These are phyloP conservation scores for Tolypocladium capitatum DNA, from an alignment of 2,329 filamentous ascomycete genomes.

Conservation along the genomic window DNA sequence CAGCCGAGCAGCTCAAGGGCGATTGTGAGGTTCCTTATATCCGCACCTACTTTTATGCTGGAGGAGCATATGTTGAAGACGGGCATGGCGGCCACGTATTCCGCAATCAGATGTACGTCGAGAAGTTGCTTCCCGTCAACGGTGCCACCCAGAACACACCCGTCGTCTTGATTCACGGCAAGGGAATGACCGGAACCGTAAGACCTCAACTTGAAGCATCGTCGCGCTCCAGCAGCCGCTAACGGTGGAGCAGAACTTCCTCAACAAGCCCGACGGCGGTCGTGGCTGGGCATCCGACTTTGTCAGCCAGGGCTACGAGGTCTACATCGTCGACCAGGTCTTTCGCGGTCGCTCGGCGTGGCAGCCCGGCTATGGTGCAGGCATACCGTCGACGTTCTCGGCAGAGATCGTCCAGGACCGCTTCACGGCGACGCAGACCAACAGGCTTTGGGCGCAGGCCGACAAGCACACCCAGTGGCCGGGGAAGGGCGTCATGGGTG, in stretches of 20 bases:
- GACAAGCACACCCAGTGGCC: conserved; percentile 29
- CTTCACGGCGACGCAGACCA: conserved; percentile 22
- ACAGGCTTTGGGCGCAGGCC: conserved; percentile 25
- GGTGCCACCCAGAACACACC: conserved; percentile 15
- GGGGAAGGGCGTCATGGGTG: conserved; percentile 24
- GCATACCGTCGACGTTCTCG: conserved; percentile 13
- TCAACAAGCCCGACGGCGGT: conserved; percentile 17
- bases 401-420: conserved; percentile 20
- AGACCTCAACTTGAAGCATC: conserved; percentile 3
- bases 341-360: conserved; percentile 31
- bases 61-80: conserved; percentile 20
- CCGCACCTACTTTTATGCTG: conserved; percentile 21
- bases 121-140: conserved; percentile 25
- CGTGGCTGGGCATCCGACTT: conserved; percentile 36
- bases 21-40: conserved; percentile 1
- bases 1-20: not conserved
- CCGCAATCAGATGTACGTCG: conserved; percentile 39
- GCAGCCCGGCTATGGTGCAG: conserved; percentile 10
- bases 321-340: conserved; percentile 34
- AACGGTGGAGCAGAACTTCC: conserved; percentile 21
- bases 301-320: conserved; percentile 28
- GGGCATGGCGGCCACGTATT: conserved; percentile 16
- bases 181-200: conserved; percentile 26
- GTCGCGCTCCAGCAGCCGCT: not conserved
- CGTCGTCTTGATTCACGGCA: conserved; percentile 29